Base-by-base conservation (phyloP, 768 basidiomycete species). In the Mycena capillaripes region DNA sequence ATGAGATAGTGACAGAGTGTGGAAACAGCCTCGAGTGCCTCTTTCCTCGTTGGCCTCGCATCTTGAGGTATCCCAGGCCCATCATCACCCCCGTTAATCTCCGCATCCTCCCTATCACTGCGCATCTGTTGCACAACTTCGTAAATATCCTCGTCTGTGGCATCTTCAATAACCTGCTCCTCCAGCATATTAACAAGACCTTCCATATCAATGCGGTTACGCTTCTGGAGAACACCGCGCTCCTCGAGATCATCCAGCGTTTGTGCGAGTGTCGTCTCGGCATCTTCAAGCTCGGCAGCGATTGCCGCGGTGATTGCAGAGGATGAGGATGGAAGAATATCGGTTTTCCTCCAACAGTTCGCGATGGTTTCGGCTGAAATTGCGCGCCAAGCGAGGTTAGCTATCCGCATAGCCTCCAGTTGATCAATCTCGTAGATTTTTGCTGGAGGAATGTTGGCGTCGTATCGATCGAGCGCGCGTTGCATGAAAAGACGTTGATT, bases 331-430 rank as follows among this genome's bases (percentile, higher is more conserved):
- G 61, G 61, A 32, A 62, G 71, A 71, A 84, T 86, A 8, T 79
- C 78, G 8, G 82, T 70, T 38, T 85, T 82, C 2, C 34, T 25
- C 85, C 85, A 86, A 72, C 83, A 85, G 62, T 85, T 80, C 21
- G 61, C 42, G 36, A 86, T 84, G 11, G 83, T 83, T 6, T 75
- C 75, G 0, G 76, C 66, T 29, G 81, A 75, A 5, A 86, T 82
- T 1, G 78, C 74, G 4, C 66, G 27, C 84, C 85, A 85, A 2
- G 84, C 83, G 16, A 46, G 27, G 11, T 82, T 69, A 2, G 81
- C 81, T 0, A 85, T 44, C 0, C 76, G 72, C 84, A 85, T 86
- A 14, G 78, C 84, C 42, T 84, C 61, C 1, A 86, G 79, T 69
- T 82, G 82, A 69, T 72, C 50, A 58, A 81, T 79, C 23, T 75